Base-by-base conservation (phyloP, 2,329 filamentous ascomycete genomes). In the Chaetoscypha palmicola region DNA sequence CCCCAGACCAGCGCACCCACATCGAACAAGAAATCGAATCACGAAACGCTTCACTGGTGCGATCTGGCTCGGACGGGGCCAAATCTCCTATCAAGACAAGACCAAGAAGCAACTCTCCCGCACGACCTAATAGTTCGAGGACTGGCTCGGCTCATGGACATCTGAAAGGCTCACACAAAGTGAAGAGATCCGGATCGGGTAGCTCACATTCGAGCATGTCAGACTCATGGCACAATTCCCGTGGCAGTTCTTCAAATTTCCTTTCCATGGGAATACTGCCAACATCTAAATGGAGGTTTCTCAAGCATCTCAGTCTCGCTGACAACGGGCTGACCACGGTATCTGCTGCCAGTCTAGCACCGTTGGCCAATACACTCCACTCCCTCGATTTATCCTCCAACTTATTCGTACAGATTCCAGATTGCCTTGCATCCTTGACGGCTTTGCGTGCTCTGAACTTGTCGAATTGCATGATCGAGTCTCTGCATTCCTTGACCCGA, bases 381-480 rank as follows among this genome's bases (percentile, higher is more conserved):
- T 97, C 92, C 0, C 74, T 98, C 42, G 92, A 98, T 62, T 70
- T 98, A 36, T 97, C 92, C 1, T 81, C 81, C 39, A 98, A 98
- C 59, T 78, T 95, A 23, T 94, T 98, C 64, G 81, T 80, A n/a
- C 86, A 96, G 63, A 84, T 97, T 42, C 92, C 92, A 1, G 92
- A 97, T 63, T 92, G 86, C 57, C 69, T 98, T 45, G 84, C 90
- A 10, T 86, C 79, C 8, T 71, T 98, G 46, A 89, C 88, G 16
- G 83, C 88, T 21, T 75, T 98, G n/a, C 81, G 90, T 52, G 90
- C 92, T 19, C 70, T 98, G 42, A 97, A 98, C 58, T 73, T 98
- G 20, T 94, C 91, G 3, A 86, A 94, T 58, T 97, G 91, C 72
- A 96, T 97, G 90, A 97, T 98, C 51, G 86, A 91, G 56, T 92